A percentile compares a stretch with the other conserved stretches of the same genome.
These are phyloP conservation scores for Omphalotus guepiniiformis DNA, from an alignment of 768 basidiomycete genomes.

Conservation along the genomic window DNA sequence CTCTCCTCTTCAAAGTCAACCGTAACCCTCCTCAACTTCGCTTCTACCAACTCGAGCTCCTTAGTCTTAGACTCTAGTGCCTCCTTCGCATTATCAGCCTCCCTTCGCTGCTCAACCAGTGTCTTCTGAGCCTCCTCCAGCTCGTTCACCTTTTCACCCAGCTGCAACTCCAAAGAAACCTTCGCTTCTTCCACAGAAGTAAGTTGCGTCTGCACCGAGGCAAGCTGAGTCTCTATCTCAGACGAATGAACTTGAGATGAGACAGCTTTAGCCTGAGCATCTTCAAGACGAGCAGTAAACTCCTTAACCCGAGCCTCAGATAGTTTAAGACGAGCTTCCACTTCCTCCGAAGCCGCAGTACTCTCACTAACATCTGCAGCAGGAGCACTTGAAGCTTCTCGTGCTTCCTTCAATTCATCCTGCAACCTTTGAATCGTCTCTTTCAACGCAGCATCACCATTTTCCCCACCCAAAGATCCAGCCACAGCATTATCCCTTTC, in stretches of 20 bases:
- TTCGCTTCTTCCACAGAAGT: slow-evolving; percentile 4
- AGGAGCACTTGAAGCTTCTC: neutral
- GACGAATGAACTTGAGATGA: too few species aligned
- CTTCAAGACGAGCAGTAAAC: too few species aligned
- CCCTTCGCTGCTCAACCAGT: neutral
- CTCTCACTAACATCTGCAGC: too few species aligned
- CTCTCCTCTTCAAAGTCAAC: too few species aligned
- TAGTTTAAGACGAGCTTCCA: too few species aligned
- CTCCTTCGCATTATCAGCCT: slow-evolving; percentile 4
- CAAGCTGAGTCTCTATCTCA: neutral
- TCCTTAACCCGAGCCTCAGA: too few species aligned
- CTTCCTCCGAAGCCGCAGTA: too few species aligned
- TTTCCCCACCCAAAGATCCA: slow-evolving; percentile 1
- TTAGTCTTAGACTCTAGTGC: slow-evolving; percentile 35
- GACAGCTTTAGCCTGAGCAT: too few species aligned
- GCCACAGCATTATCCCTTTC: slow-evolving; percentile 3
- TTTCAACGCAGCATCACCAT: neutral
- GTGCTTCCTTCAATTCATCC: neutral
- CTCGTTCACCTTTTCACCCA: neutral
- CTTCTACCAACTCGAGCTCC: slow-evolving; percentile 31
- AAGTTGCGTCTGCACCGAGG: neutral
- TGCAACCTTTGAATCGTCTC: neutral
- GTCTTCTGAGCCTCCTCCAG: neutral
- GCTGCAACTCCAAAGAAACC: too few species aligned
- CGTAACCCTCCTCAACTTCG: too few species aligned